Evolutionary conservation across 106 monocot genomes (phyloP).

Genomic region (Acorus gramineus): DNA sequence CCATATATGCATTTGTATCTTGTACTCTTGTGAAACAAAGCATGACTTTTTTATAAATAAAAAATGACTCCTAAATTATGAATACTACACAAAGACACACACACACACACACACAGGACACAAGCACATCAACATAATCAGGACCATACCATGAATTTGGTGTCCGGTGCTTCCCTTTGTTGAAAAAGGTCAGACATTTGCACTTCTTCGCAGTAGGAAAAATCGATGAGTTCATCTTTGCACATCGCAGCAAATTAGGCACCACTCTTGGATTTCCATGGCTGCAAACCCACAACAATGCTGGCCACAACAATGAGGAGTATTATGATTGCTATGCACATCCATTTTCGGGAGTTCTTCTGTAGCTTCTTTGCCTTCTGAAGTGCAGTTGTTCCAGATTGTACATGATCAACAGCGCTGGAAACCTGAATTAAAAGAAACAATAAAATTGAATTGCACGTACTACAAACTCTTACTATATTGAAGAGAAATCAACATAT

Average conservation of each 20-base stretch:
- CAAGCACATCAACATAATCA: too few species aligned
- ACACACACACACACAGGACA: too few species aligned
- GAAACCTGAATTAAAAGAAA: constrained; percentile 45
- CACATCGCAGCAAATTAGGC: not conserved
- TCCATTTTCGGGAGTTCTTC: constrained; percentile 89
- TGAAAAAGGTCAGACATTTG: not conserved
- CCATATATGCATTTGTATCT: too few species aligned
- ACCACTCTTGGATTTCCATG: constrained; percentile 42
- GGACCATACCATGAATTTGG: too few species aligned
- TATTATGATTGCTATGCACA: constrained; percentile 87
- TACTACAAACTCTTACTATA: not conserved
- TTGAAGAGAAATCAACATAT: not conserved
- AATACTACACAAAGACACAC: too few species aligned
- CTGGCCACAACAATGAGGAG: constrained; percentile 61
- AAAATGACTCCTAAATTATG: too few species aligned
- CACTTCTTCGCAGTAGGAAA: not conserved
- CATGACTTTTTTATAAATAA: too few species aligned
- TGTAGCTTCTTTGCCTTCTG: constrained; percentile 77
- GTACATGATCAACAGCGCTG: constrained; percentile 78
- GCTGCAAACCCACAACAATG: constrained; percentile 69
- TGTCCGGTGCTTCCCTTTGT: too few species aligned
- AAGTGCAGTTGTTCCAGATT: constrained; percentile 58
- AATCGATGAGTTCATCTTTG: not conserved
- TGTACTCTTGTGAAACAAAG: too few species aligned
- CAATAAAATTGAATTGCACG: not conserved